Evolutionary conservation across 108 stramenopile genomes (phyloP).

Genomic region (Aurantiochytrium sp.): DNA sequence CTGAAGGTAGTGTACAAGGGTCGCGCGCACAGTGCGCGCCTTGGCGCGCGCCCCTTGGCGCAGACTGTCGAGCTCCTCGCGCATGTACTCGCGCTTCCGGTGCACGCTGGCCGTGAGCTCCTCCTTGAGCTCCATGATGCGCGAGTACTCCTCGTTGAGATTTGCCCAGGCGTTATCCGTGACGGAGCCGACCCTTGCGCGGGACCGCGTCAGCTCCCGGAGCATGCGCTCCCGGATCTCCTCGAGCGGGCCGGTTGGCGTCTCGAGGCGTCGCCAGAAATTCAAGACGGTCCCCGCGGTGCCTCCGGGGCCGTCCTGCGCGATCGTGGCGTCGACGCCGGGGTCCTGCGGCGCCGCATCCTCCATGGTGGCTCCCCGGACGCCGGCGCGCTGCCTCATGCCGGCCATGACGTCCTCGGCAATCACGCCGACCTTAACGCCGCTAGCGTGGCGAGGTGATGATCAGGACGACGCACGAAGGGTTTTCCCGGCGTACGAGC

Average conservation of each 20-base stretch:
- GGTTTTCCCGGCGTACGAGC: no score
- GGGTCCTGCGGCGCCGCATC: no score
- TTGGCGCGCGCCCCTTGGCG: slow-evolving; percentile 33
- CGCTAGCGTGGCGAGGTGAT: no score
- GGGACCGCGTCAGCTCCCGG: not conserved
- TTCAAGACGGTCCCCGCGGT: not conserved
- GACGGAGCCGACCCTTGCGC: not conserved
- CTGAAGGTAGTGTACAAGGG: slow-evolving; percentile 47
- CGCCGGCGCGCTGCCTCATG: no score
- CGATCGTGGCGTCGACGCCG: no score
- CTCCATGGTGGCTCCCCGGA: no score
- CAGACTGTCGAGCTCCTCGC: not conserved
- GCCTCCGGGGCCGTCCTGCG: not conserved
- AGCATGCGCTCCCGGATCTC: not conserved
- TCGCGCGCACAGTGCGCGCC: slow-evolving; percentile 47
- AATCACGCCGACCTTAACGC: no score
- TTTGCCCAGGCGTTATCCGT: slow-evolving; percentile 5
- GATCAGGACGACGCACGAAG: no score
- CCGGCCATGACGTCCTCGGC: no score
- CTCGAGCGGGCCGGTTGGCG: not conserved
- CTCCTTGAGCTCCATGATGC: slow-evolving; percentile 1
- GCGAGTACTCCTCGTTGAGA: not conserved
- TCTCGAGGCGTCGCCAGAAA: not conserved
- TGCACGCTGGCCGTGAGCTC: not conserved
- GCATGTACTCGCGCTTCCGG: not conserved